A percentile compares a stretch with the other conserved stretches of the same genome.
Evolutionary conservation across 2,329 filamentous ascomycete species (phyloP).

Genomic region (Aspergillus flavus): DNA sequence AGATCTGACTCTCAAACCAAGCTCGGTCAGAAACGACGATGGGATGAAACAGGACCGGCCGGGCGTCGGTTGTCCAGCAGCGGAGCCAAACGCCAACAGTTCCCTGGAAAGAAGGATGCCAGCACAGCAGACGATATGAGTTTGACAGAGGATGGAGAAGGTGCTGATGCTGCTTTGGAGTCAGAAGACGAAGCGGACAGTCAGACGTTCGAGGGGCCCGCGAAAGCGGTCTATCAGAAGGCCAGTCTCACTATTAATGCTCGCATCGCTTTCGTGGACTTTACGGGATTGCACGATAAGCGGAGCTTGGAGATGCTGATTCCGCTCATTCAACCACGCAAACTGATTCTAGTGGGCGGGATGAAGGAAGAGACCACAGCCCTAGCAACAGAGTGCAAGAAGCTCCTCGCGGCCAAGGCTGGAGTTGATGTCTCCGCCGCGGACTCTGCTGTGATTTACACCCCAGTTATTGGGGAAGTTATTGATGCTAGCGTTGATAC

Average conservation of each 20-base stretch:
- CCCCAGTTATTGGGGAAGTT: slow-evolving; percentile 70
- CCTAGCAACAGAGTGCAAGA: slow-evolving; percentile 78
- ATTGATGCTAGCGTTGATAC: slow-evolving; percentile 96
- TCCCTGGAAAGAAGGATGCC: slow-evolving; percentile 39
- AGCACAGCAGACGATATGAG: slow-evolving; percentile 55
- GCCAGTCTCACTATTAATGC: slow-evolving; percentile 69
- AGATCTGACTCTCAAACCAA: slow-evolving; percentile 60
- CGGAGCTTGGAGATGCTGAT: slow-evolving; percentile 93
- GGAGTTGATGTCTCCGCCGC: slow-evolving; percentile 44
- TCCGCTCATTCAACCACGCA: slow-evolving; percentile 88
- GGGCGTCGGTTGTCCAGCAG: slow-evolving; percentile 45
- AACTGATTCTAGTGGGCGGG: slow-evolving; percentile 89
- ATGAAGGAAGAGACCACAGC: slow-evolving; percentile 74
- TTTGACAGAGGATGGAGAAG: slow-evolving; percentile 55
- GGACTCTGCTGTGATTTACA: slow-evolving; percentile 73
- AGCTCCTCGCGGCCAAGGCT: slow-evolving; percentile 56
- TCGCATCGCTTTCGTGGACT: slow-evolving; percentile 85
- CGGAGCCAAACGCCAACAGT: slow-evolving; percentile 63
- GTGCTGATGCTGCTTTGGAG: slow-evolving; percentile 60
- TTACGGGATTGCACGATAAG: slow-evolving; percentile 88
- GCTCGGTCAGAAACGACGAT: slow-evolving; percentile 90
- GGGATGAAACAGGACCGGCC: slow-evolving; percentile 69
- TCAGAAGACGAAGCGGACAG: slow-evolving; percentile 58
- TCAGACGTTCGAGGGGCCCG: slow-evolving; percentile 63
- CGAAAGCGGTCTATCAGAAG: slow-evolving; percentile 69